These are phyloP conservation scores for Climacium dendroides DNA, from an alignment of 225 moss, liverwort and hornwort genomes.

Conservation along the genomic window DNA sequence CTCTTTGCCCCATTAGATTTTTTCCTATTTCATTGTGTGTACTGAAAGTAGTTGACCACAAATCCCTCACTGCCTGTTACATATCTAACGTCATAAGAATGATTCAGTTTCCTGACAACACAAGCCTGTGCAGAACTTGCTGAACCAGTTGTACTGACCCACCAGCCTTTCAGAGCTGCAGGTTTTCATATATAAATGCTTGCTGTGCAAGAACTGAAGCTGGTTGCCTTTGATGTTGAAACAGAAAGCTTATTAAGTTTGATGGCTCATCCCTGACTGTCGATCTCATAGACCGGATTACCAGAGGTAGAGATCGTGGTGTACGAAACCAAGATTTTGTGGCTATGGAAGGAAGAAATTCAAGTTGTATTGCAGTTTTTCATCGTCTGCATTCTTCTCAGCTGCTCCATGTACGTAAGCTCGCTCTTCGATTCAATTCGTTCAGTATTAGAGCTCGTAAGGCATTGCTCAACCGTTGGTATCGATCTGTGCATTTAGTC, in stretches of 20 bases:
- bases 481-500: background rate
- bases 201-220: background rate
- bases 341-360: background rate
- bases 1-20: background rate
- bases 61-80: background rate
- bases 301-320: background rate
- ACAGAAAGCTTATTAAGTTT: background rate
- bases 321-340: background rate
- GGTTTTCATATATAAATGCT: background rate
- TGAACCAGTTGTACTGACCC: background rate
- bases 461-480: background rate
- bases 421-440: background rate
- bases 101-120: background rate
- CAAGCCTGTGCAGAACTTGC: background rate
- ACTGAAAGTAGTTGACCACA: background rate
- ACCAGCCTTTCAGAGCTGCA: background rate
- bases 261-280: too few species aligned
- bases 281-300: fast-evolving
- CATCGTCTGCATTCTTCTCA: background rate
- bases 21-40: background rate
- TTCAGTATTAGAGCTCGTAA: too few species aligned
- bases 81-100: background rate
- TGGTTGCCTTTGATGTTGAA: too few species aligned
- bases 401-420: background rate
- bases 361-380: background rate